Base-by-base conservation (phyloP, 2,329 filamentous ascomycete species). In the Thielaviopsis punctulata region DNA sequence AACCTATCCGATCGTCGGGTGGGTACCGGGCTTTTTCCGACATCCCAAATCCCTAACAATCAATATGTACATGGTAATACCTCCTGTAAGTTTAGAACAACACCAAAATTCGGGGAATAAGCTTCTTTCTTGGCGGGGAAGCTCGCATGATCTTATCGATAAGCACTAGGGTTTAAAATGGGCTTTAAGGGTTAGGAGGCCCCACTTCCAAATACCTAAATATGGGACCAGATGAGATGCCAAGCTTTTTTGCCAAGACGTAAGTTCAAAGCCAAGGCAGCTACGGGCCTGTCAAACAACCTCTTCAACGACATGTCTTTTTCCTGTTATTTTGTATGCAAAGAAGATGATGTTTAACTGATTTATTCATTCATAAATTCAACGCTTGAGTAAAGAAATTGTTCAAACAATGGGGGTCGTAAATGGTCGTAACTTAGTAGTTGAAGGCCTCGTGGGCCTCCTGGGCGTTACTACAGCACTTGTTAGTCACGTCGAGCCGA, bases 401-500 rank as follows among this genome's bases (percentile, higher is more conserved):
- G 27, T 33, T 33, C 27, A 36, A 36, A 36, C 3, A 13, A 6
- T 36, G 13, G 7, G 13, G 13, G n/a, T 36, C 30, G 13, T 36
- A n/a, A 36, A 36, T 36, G 30, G 30, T 51, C 39, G 23, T 30
- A 51, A 48, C 24, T 44, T 52, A 52, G 36, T 52, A 52, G 51
- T 52, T 48, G n/a, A 52, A 49, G 24, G 51, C 51, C 9, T 49
- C 51, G 39, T 52, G 51, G 27, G 45, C 36, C n/a, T 52, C 45
- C 30, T 18, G 25, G 13, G 18, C 19, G 30, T 52, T 52, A 22
- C 51, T 52, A 30, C 18, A 44, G 43, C 18, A 21, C 25, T n/a
- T 25, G 21, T 44, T 36, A 22, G 21, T 22, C 15, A 39, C 7
- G 10, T 8, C 19, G 8, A 21, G 25, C n/a, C 18, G 6, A 13